Conservation (phyloP, 2,329 filamentous ascomycete species). For the Cryoendolithus antarcticus region DNA sequence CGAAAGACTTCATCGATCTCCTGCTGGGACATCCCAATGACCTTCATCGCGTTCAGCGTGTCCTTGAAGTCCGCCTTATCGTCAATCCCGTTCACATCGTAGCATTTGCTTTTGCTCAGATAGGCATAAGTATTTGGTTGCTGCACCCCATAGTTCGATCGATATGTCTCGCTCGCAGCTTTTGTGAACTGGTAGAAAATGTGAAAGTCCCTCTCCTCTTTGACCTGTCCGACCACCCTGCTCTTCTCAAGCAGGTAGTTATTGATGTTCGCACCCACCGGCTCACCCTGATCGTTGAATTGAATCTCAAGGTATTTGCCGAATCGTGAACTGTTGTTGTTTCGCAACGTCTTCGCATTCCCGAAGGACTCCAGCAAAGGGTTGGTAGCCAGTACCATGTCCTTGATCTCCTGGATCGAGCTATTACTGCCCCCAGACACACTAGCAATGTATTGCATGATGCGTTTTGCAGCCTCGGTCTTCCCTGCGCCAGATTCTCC, state of each 20-base stretch:
- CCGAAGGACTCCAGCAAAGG: constrained; percentile 94
- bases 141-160: constrained; percentile 81
- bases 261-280: constrained; percentile 91
- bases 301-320: constrained; percentile 97
- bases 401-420: constrained; percentile 92
- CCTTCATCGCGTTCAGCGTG: constrained; percentile 84
- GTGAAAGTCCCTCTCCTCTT: constrained; percentile 94
- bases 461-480: constrained; percentile 93
- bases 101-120: constrained; percentile 86
- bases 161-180: constrained; percentile 74
- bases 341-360: constrained; percentile 93
- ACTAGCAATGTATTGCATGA: constrained; percentile 99
- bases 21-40: constrained; percentile 75
- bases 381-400: constrained; percentile 98
- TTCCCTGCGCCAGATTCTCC: constrained; percentile 97
- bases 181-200: constrained; percentile 99
- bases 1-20: constrained; percentile 97
- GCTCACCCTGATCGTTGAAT: constrained; percentile 84
- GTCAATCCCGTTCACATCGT: constrained; percentile 87
- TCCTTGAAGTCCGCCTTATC: constrained; percentile 81
- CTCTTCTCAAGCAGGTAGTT: constrained; percentile 96
- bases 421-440: constrained; percentile 76
- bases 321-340: constrained; percentile 98
- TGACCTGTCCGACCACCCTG: constrained; percentile 87
- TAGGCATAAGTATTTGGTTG: constrained; percentile 87